These are phyloP conservation scores for Cladophialophora yegresii DNA, from an alignment of 2,329 filamentous ascomycete species.

Conservation along the genomic window DNA sequence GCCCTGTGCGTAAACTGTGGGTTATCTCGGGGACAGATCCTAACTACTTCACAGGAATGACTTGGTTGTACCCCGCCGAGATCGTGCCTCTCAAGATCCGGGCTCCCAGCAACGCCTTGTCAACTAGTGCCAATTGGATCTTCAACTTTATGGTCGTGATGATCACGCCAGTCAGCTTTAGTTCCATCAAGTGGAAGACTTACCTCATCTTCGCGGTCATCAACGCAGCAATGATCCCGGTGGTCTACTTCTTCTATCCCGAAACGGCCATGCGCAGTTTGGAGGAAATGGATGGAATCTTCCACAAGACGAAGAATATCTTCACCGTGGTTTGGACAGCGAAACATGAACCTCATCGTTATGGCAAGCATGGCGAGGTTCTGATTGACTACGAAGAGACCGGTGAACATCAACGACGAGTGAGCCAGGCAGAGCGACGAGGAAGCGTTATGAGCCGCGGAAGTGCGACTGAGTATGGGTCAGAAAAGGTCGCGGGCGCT, in stretches of 20 bases:
- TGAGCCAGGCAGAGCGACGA: conserved; percentile 26
- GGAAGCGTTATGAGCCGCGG: conserved; percentile 21
- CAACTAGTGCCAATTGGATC: conserved; percentile 70
- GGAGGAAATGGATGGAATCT: conserved; percentile 71
- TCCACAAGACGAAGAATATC: conserved; percentile 56
- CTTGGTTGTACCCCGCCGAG: conserved; percentile 49
- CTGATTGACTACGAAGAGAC: conserved; percentile 55
- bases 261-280: conserved; percentile 62
- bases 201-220: conserved; percentile 78
- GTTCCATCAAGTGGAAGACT: conserved; percentile 65
- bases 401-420: conserved; percentile 45
- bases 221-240: conserved; percentile 58
- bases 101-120: conserved; percentile 64
- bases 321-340: conserved; percentile 56
- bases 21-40: background rate
- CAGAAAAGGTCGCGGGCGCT: conserved; percentile 19
- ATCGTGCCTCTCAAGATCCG: conserved; percentile 57
- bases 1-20: background rate
- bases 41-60: conserved; percentile 37
- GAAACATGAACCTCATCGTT: conserved; percentile 56
- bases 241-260: conserved; percentile 63
- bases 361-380: conserved; percentile 60
- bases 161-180: conserved; percentile 67
- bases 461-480: conserved; percentile 3
- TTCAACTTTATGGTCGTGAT: conserved; percentile 79